Conservation (phyloP, 2,329 filamentous ascomycete species). For the Aspergillus phoenicis region DNA sequence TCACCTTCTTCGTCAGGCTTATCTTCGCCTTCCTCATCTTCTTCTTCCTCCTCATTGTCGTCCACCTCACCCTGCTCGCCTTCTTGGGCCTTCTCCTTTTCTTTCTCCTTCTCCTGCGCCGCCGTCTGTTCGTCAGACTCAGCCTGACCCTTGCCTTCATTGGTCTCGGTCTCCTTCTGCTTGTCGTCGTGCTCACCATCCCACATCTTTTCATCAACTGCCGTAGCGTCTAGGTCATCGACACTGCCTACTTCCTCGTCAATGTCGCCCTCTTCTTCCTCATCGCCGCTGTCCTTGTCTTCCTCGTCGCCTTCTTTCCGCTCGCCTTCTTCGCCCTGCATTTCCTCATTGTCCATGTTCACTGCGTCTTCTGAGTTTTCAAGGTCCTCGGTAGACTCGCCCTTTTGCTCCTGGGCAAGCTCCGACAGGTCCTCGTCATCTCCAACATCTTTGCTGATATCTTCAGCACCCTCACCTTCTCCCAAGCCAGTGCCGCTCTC, state of each 20-base stretch:
- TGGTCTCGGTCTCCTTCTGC: conserved; percentile 72
- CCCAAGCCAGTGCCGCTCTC: conserved; percentile 92
- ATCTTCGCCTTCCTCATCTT: conserved; percentile 54
- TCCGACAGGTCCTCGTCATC: conserved; percentile 93
- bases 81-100: conserved; percentile 48
- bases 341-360: conserved; percentile 75
- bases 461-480: conserved; percentile 91
- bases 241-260: conserved; percentile 91
- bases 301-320: conserved; percentile 45
- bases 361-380: conserved; percentile 52
- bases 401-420: conserved; percentile 76
- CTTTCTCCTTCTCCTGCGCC: conserved; percentile 47
- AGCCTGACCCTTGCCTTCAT: conserved; percentile 58
- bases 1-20: conserved; percentile 61
- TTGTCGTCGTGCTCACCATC: conserved; percentile 76
- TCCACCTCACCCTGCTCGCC: conserved; percentile 45
- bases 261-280: conserved; percentile 65
- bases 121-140: conserved; percentile 61
- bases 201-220: conserved; percentile 99
- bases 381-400: conserved; percentile 51
- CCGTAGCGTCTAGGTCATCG: conserved; percentile 83
- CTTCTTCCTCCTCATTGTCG: conserved; percentile 63
- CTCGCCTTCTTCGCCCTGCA: conserved; percentile 81
- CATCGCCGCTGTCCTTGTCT: conserved; percentile 64
- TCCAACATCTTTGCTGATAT: conserved; percentile 95